Percentiles rank a stretch among this genome's conserved stretches.
phyloP scores from a whole-genome alignment of 768 basidiomycete species.

The Lentinula sp. region DNA sequence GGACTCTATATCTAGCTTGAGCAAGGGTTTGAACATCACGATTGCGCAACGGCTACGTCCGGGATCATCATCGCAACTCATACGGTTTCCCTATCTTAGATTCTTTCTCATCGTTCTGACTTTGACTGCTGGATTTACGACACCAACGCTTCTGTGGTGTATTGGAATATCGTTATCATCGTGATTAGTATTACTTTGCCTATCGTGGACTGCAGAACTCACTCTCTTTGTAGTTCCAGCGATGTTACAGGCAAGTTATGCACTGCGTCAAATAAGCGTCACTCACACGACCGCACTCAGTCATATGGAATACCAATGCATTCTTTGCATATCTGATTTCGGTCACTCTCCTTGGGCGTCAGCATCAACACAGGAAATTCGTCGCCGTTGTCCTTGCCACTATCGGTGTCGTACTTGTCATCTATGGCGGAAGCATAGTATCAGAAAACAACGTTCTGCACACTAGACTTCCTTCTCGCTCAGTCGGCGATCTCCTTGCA shows the following conservation, averaged over 20 bases:
- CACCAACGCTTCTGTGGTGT: background rate
- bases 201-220: no score
- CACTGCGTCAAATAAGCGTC: background rate
- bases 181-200: background rate
- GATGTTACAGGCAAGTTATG: slow-evolving; percentile 2
- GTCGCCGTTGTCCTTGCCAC: background rate
- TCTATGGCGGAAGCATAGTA: background rate
- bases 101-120: background rate
- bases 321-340: background rate
- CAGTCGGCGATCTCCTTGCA: background rate
- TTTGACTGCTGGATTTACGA: background rate
- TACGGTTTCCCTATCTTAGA: background rate
- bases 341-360: background rate
- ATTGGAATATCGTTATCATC: background rate
- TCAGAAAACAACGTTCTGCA: background rate
- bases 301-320: background rate
- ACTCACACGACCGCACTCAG: background rate
- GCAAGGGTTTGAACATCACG: background rate
- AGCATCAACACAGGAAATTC: background rate
- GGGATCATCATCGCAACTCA: no score
- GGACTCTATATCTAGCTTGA: background rate
- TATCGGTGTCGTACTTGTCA: background rate
- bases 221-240: background rate
- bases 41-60: background rate
- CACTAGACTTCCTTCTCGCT: background rate